Conservation (phyloP, 1,284 basidiomycete species). For the Coniferiporia sulphurascens region DNA sequence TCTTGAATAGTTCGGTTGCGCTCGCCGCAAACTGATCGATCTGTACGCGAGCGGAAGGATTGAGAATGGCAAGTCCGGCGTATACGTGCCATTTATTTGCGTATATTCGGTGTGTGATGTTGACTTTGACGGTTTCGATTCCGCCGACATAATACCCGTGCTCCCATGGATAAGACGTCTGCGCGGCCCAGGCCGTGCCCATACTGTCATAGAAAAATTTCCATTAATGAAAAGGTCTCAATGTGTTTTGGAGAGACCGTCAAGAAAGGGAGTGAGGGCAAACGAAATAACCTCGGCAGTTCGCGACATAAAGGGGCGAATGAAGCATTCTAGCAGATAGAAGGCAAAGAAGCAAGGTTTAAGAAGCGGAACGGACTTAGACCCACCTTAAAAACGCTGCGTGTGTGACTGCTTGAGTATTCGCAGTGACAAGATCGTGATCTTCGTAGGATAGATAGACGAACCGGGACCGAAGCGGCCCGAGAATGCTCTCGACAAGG, state of each 20-base stretch:
- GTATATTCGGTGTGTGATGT: constrained; percentile 95
- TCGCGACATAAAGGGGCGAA: constrained; percentile 3
- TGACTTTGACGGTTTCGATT: constrained; percentile 98
- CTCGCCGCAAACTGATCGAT: constrained; percentile 89
- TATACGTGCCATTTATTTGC: constrained; percentile 99
- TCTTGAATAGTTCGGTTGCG: constrained; percentile 88
- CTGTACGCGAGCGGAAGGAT: constrained; percentile 86
- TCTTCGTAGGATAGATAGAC: constrained; percentile 95
- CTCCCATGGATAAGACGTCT: constrained; percentile 90
- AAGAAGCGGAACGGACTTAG: constrained; percentile 12
- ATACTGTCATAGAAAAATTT: constrained; percentile 52
- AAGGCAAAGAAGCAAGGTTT: constrained; percentile 1
- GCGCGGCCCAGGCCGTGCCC: constrained; percentile 92
- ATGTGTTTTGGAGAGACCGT: neutral
- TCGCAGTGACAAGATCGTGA: constrained; percentile 94
- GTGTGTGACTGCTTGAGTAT: constrained; percentile 97
- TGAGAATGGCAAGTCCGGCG: constrained; percentile 94
- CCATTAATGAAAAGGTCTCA: neutral
- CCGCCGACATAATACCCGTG: constrained; percentile 93
- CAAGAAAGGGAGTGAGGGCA: constrained; percentile 8
- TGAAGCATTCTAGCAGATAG: neutral
- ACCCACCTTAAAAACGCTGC: constrained; percentile 90
- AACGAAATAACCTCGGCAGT: neutral
- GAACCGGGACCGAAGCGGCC: constrained; percentile 79
- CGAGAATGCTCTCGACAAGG: constrained; percentile 82